Base-by-base conservation (phyloP, 768 basidiomycete species). In the Auricularia sp. region DNA sequence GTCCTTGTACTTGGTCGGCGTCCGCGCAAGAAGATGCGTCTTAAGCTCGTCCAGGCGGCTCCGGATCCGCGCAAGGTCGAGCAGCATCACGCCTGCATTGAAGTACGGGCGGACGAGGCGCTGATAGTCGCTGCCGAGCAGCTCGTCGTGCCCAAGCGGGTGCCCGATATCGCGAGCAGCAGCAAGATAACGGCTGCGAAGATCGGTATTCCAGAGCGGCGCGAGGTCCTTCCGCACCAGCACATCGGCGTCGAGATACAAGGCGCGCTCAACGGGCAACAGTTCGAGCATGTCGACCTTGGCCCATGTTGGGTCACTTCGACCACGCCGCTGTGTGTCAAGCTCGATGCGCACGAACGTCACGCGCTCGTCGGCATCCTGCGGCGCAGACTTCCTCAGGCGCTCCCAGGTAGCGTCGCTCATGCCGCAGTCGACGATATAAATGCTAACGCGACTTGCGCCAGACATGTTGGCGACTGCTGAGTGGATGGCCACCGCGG, bases 161-260 rank as follows among this genome's bases (percentile, higher is more conserved):
- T 69, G 74, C 2, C 83, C 83, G 23, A 85, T 74, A 70, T 86
- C 83, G 3, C 70, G 66, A 11, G 67, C 76, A 2, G 84, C 83
- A 1, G 75, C 83, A 33, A 85, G 64, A 3, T 74, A 36, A n/a
- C 71, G 74, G 7, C 77, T 80, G 5, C 67, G 47, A 58, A 84
- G 71, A 69, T 83, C 76, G 3, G 73, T 78, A 21, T 74, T 67
- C 83, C 83, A 85, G 44, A 84, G 68, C 12, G 67, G 70, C 39
- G 66, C 69, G 62, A 84, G 47, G 66, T 77, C 77, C 10, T 64
- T 68, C 18, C 79, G 77, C 11, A 83, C 77, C 0, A 85, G 71
- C 14, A 78, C 72, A 67, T 86, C 84, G 7, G 80, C 79, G 51
- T 86, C 83, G 16, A 85, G 74, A 66, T 84, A 84, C 3, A 84